Percentiles rank a stretch among this genome's conserved stretches.
Evolutionary conservation across 2,329 filamentous ascomycete genomes (phyloP).

Genomic region (Acrocalymma vagum): DNA sequence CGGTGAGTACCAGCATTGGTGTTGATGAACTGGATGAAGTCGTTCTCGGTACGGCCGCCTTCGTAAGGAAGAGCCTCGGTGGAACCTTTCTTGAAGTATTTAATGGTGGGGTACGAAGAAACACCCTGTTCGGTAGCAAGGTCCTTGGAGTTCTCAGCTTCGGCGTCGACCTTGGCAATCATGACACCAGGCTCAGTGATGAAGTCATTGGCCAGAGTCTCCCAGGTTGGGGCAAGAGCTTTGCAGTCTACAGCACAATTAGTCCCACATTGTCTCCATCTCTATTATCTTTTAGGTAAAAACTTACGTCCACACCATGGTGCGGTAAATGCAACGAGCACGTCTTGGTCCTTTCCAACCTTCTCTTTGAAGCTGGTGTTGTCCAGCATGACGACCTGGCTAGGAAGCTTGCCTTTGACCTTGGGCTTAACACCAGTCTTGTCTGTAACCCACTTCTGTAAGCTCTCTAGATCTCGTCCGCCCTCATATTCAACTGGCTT

Average conservation of each 20-base stretch:
- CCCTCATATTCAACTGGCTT: constrained; percentile 85
- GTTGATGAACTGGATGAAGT: constrained; percentile 85
- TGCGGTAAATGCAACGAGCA: constrained; percentile 95
- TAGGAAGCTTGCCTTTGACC: constrained; percentile 76
- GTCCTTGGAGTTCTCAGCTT: constrained; percentile 84
- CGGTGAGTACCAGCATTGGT: constrained; percentile 89
- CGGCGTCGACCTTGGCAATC: constrained; percentile 95
- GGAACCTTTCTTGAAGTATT: constrained; percentile 91
- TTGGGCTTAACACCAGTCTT: constrained; percentile 87
- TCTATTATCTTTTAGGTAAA: constrained; percentile 9
- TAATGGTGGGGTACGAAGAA: constrained; percentile 93
- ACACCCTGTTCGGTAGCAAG: constrained; percentile 80
- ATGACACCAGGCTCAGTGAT: constrained; percentile 78
- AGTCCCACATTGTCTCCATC: too few species aligned
- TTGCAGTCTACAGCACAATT: constrained; percentile 81
- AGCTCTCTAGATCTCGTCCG: constrained; percentile 85
- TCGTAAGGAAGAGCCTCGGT: constrained; percentile 75
- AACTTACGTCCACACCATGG: constrained; percentile 97
- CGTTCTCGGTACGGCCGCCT: constrained; percentile 78
- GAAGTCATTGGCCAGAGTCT: constrained; percentile 84
- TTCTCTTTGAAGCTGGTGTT: constrained; percentile 79
- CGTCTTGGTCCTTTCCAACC: constrained; percentile 86
- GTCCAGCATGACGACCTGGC: constrained; percentile 79
- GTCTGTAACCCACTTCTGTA: constrained; percentile 81
- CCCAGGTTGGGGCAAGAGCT: constrained; percentile 87